Conservation (phyloP, 768 basidiomycete species). For the Lentinula lateritia region DNA sequence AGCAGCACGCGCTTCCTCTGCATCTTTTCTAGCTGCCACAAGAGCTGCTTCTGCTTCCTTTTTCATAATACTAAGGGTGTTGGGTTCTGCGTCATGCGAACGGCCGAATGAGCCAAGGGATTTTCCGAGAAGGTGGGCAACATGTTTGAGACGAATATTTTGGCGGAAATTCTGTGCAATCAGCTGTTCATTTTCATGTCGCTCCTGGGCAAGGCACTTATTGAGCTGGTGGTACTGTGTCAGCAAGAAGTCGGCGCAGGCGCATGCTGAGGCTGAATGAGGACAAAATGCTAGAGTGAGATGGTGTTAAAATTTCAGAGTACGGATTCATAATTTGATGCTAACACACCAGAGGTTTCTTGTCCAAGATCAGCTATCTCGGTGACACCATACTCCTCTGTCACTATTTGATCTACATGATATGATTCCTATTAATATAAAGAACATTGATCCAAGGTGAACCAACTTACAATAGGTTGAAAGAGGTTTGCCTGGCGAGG, state of each 20-base stretch:
- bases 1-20: too few relatives aligned
- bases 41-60: too few relatives aligned
- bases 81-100: too few relatives aligned
- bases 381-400: not conserved
- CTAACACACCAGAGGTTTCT: not conserved
- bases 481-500: not conserved
- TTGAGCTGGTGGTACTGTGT: not conserved
- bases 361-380: not conserved
- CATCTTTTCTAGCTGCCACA: too few relatives aligned
- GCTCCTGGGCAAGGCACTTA: not conserved
- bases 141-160: too few relatives aligned
- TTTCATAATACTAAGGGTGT: too few relatives aligned
- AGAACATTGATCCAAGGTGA: not conserved
- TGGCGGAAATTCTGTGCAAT: not conserved
- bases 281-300: not conserved
- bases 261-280: not conserved
- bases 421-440: not conserved
- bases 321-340: not conserved
- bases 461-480: not conserved
- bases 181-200: not conserved
- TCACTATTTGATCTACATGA: not conserved
- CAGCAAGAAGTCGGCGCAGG: not conserved
- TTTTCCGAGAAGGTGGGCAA: too few relatives aligned
- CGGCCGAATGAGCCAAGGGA: too few relatives aligned
- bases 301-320: not conserved